These are phyloP conservation scores for Cucurbita pepo DNA, from an alignment of 306 rosid species.

Conservation along the genomic window DNA sequence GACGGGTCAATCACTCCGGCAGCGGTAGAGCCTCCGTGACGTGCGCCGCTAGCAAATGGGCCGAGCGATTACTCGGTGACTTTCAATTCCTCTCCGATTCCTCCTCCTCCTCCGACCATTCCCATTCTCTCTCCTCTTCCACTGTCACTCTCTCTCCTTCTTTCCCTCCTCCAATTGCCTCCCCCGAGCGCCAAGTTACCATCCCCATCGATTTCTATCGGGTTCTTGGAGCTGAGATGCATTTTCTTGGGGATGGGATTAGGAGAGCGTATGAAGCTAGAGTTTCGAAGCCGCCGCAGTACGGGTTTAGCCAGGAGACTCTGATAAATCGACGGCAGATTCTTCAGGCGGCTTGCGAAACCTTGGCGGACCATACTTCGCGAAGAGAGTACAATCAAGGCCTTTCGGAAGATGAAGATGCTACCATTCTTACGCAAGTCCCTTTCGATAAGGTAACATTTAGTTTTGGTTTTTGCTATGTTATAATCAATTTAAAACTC, in stretches of 20 bases:
- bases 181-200: constrained; percentile 51
- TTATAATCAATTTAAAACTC: neutral
- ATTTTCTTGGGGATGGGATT: constrained; percentile 83
- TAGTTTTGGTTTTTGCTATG: neutral
- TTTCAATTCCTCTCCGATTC: constrained; percentile 74
- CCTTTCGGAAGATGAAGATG: constrained; percentile 46
- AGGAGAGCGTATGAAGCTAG: constrained; percentile 70
- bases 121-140: constrained; percentile 13
- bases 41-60: constrained; percentile 81
- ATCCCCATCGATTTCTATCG: constrained; percentile 66
- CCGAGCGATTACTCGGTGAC: constrained; percentile 82
- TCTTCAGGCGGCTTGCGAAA: constrained; percentile 88
- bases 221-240: constrained; percentile 75
- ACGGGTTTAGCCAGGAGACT: constrained; percentile 67
- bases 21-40: constrained; percentile 7
- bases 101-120: constrained; percentile 26
- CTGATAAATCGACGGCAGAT: constrained; percentile 73
- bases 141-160: constrained; percentile 33
- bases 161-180: constrained; percentile 22
- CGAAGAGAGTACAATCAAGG: constrained; percentile 73
- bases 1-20: constrained; percentile 13
- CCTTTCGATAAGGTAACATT: constrained; percentile 72
- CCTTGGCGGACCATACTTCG: constrained; percentile 50
- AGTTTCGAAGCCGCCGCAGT: constrained; percentile 77
- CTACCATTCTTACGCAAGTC: constrained; percentile 50